A percentile compares a stretch with the other conserved stretches of the same genome.
These are phyloP conservation scores for Salvia sclarea DNA, from an alignment of 305 asterid species.

Conservation along the genomic window DNA sequence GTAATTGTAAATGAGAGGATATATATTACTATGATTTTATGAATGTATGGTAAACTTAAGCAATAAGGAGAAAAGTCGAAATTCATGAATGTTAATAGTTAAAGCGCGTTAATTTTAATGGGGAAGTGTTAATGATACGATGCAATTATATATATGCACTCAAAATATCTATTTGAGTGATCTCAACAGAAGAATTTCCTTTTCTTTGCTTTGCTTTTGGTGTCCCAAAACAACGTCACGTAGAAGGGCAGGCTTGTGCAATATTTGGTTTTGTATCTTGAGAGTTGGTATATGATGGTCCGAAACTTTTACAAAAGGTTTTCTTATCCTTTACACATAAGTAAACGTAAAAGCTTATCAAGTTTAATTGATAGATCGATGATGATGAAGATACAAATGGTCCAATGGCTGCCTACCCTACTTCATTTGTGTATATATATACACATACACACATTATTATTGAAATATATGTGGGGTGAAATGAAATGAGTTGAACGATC, in stretches of 20 bases:
- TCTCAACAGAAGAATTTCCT: not conserved
- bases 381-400: slow-evolving; percentile 13
- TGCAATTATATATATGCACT: not conserved
- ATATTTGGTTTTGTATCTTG: slow-evolving; percentile 16
- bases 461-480: not conserved
- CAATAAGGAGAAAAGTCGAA: not conserved
- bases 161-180: slow-evolving; percentile 4
- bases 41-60: not conserved
- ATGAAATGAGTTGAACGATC: not conserved
- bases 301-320: slow-evolving; percentile 37
- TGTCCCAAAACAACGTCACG: slow-evolving; percentile 40
- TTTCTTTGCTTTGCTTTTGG: slow-evolving; percentile 28
- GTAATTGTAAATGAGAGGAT: not conserved
- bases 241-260: slow-evolving; percentile 51
- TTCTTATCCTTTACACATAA: slow-evolving; percentile 57
- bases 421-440: not conserved
- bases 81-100: not conserved
- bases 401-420: slow-evolving; percentile 5
- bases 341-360: slow-evolving; percentile 36
- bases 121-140: not conserved
- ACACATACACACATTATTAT: not conserved
- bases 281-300: slow-evolving; percentile 16
- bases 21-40: not conserved
- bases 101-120: not conserved
- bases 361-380: not conserved